Evolutionary conservation across 768 basidiomycete genomes (phyloP).

Genomic region (Gyrodon lividus): DNA sequence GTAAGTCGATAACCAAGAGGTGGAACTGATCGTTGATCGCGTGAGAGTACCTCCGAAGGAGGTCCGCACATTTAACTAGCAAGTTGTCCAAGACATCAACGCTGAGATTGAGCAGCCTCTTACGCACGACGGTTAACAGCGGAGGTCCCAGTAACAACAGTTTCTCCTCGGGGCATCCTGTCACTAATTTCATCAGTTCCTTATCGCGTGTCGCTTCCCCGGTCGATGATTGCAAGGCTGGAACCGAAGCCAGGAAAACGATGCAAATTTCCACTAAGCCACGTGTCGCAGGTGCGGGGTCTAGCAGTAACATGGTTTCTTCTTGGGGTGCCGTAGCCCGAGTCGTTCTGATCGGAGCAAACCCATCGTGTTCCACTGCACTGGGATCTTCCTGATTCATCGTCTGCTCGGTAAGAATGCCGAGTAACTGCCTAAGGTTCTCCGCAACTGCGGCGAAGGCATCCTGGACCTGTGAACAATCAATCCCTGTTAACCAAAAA

Average conservation of each 20-base stretch:
- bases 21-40: constrained; percentile 53
- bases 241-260: constrained; percentile 59
- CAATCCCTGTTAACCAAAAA: neutral
- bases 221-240: constrained; percentile 57
- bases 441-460: constrained; percentile 32
- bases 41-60: constrained; percentile 56
- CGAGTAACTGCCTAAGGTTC: constrained; percentile 43
- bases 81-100: constrained; percentile 50
- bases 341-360: constrained; percentile 50
- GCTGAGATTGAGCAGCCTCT: constrained; percentile 53
- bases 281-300: constrained; percentile 29
- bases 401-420: constrained; percentile 27
- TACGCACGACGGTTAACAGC: constrained; percentile 54
- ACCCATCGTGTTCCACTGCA: constrained; percentile 52
- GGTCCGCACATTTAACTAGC: constrained; percentile 49
- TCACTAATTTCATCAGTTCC: constrained; percentile 53
- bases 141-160: constrained; percentile 59
- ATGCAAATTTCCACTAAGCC: constrained; percentile 53
- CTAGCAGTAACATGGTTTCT: constrained; percentile 27
- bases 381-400: constrained; percentile 23
- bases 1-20: constrained; percentile 53
- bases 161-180: constrained; percentile 48
- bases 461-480: constrained; percentile 51
- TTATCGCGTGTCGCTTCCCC: constrained; percentile 62
- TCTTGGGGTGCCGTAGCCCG: constrained; percentile 31